Evolutionary conservation across 2,329 filamentous ascomycete species (phyloP), one percentile per base, ranked within the genome.

Genomic region (Aspergillus ibericus): DNA sequence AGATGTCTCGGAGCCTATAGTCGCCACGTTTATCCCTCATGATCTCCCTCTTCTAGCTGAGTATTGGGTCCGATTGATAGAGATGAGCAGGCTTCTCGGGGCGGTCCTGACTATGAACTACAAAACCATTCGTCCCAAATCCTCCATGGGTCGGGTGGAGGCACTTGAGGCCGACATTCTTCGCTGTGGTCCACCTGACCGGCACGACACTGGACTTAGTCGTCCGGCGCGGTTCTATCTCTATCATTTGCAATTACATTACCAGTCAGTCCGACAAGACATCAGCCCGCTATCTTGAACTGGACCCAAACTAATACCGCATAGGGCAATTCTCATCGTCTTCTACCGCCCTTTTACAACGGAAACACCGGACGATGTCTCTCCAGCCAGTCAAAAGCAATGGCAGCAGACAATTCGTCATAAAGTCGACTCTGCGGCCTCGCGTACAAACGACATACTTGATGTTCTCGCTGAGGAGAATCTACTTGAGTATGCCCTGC

Each of bases 321-420:
- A 38, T 16, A 71, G 70, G 35, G 64, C 70, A 9, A 59, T 71
- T 25, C 46, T 69, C 1, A 64, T 72, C 25, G 65, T 67, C 0
- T 68, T 74, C 27, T 72, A 73, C 50, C 71, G 71, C 0, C 65
- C 66, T 0, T 72, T 60, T 42, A 59, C 65, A 4, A 66, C 62
- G 1, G 63, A 65, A 8, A 16, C 38, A 5, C 68, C 71, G 0
- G 52, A 63, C 15, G 69, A 63, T 5, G 52, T 70, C 5, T 51
- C 56, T 16, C 12, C 35, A 1, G 29, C 22, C 25, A 51, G 59
- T 6, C 56, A 67, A 34, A 32, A 35, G 22, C 46, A 52, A 12
- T 71, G 71, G 65, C 65, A 68, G 57, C 47, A 59, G 34, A 57
- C 55, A 8, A 66, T 70, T 34, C 58, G 65, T 16, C 54, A 51